phyloP scores from a whole-genome alignment of 257 asterid species.

The Mitragyna speciosa region DNA sequence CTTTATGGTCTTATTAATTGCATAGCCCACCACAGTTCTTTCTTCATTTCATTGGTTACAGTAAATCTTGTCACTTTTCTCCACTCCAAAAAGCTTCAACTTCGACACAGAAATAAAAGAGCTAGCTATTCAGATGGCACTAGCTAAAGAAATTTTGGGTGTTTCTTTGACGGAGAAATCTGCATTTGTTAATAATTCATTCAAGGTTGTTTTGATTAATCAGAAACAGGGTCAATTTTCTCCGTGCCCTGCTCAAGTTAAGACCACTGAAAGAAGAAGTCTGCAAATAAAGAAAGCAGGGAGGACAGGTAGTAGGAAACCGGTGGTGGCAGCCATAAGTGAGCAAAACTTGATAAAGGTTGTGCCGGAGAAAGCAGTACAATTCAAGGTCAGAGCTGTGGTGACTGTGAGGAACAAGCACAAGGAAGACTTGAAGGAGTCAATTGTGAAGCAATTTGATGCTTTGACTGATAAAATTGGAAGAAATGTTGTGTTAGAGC shows the following conservation, averaged over 20 bases:
- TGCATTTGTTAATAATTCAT: conserved; percentile 29
- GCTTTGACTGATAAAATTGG: conserved; percentile 78
- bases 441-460: conserved; percentile 69
- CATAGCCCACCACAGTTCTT: neutral
- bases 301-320: neutral
- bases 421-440: conserved; percentile 71
- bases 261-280: conserved; percentile 35
- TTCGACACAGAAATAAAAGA: neutral
- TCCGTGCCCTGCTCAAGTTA: conserved; percentile 9
- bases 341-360: conserved; percentile 64
- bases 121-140: conserved; percentile 46
- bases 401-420: conserved; percentile 75
- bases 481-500: conserved; percentile 69
- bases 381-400: conserved; percentile 80
- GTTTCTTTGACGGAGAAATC: conserved; percentile 46
- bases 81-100: conserved; percentile 7
- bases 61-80: conserved; percentile 3
- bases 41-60: neutral
- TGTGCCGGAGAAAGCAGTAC: conserved; percentile 64
- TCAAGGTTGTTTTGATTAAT: conserved; percentile 20
- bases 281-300: conserved; percentile 22
- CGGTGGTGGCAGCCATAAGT: conserved; percentile 68
- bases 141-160: conserved; percentile 67
- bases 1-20: neutral
- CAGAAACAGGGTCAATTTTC: conserved; percentile 25